These are phyloP conservation scores for Picea glauca DNA, from an alignment of 75 land plant species.

Conservation along the genomic window DNA sequence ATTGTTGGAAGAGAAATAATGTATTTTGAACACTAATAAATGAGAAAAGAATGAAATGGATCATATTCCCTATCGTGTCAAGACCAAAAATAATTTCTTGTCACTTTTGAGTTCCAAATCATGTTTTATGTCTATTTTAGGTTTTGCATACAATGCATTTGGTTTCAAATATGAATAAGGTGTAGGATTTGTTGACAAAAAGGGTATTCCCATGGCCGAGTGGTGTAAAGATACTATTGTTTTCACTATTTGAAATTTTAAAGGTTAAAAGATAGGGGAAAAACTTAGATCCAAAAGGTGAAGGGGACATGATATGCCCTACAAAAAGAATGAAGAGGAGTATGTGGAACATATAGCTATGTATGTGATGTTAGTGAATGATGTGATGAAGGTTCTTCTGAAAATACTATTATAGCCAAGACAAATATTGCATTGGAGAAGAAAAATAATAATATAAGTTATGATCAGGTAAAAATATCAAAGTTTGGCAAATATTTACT, in stretches of 20 bases:
- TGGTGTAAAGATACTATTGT: slow-evolving; percentile 59
- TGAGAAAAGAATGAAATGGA: too few species aligned
- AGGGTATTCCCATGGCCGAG: too few species aligned
- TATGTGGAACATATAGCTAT: slow-evolving; percentile 51
- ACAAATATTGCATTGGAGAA: slow-evolving; percentile 60
- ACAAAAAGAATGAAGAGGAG: slow-evolving; percentile 39
- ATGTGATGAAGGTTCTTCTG: slow-evolving; percentile 75
- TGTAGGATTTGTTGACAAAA: too few species aligned
- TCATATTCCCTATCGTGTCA: too few species aligned
- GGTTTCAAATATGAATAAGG: too few species aligned
- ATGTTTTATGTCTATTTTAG: too few species aligned
- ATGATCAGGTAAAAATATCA: slow-evolving; percentile 67
- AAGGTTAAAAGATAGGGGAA: slow-evolving; percentile 4
- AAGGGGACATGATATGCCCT: slow-evolving; percentile 21
- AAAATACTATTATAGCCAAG: slow-evolving; percentile 72
- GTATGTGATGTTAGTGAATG: slow-evolving; percentile 50
- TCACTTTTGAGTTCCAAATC: too few species aligned
- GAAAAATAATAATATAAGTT: slow-evolving; percentile 34
- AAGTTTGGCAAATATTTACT: too few species aligned
- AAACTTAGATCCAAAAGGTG: neutral
- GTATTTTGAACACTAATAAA: too few species aligned
- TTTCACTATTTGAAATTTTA: slow-evolving; percentile 27
- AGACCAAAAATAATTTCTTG: too few species aligned
- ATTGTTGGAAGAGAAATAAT: too few species aligned
- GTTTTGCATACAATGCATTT: too few species aligned